Evolutionary conservation across 1,284 basidiomycete genomes (phyloP), one percentile per base, ranked within the genome.

Genomic region (Coniferiporia sulphurascens): DNA sequence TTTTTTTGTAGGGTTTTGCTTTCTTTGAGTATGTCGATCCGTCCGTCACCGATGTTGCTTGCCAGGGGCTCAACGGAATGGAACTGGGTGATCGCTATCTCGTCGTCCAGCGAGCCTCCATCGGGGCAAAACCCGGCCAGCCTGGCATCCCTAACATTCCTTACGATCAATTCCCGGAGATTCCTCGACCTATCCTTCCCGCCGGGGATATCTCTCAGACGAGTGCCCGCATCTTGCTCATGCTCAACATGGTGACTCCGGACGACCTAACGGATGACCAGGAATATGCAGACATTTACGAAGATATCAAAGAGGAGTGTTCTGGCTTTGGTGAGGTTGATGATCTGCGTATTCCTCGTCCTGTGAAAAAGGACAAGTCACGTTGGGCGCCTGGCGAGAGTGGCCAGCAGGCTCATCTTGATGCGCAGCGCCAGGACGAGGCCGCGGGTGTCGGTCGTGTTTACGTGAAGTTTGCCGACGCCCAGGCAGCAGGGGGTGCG

Each of bases 1-100:
- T 54, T 34, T 52, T 19, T 35, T 48, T 44, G 21, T 69, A 95
- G 91, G 97, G 97, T 63, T 99, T 98, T 73, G 97, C 97, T 0
- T 99, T 98, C 78, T 97, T 95, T 77, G 97, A 99, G 80, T 99
- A 98, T 73, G 88, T 91, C 59, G 97, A 99, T 71, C 77, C 86
- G 10, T 75, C 74, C 36, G 86, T 95, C 59, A 99, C 97, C 52
- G 95, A 99, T 65, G 85, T 98, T 63, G 97, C 97, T 41, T 98
- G 96, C 69, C 90, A 94, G 73, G 93, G 94, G 63, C 82, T 99
- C 60, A 95, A 97, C 72, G 94, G 94, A 59, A 98, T 99, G 93
- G 91, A 97, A 71, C 83, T 99, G 12, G 97, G 96, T 55, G 97
- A 99, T 73, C 88, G 93, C n/a, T 91, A 86, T 68, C 83, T 99